Evolutionary conservation across 352 stramenopile species (phyloP), one percentile per base, ranked within the genome.

Genomic region (Phytophthora litchii): DNA sequence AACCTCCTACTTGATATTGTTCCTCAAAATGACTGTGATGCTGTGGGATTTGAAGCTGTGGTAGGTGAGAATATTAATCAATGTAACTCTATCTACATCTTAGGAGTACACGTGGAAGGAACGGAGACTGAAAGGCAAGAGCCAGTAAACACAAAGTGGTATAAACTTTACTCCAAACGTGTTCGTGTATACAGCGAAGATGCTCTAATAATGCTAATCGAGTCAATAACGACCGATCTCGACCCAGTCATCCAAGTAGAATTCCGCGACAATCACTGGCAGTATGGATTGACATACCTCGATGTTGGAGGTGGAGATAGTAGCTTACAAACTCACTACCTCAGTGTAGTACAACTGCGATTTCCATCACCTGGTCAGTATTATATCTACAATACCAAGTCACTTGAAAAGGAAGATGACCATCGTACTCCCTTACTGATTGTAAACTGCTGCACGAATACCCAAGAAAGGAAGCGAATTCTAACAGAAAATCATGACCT

Each of bases 331-430:
- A n/a, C n/a, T 44, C 27, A 45, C 36, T 51, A 16, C 29, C 41
- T 70, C 4, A 17, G 41, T 17, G 53, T 65, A 13, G 29, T 46
- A 4, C 27, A 49, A 29, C 36, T 70, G 14, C 52, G 49, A 29
- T 65, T 70, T 40, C 25, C 42, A 40, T 54, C 47, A n/a, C 54
- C 54, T 38, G 60, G 54, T 4, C 29, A 46, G 14, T 70, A 70
- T 17, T 55, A 43, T 19, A 47, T 70, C 43, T 65, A 56, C 41
- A 32, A 53, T 9, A 32, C 36, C 19, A 49, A 51, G 11, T 29
- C 23, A 10, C 25, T 13, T 31, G 40, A 48, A 35, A 21, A 52
- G 44, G 46, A 60, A 23, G 17, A 9, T 13, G 13, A 35, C 10
- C 19, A 40, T 37, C 38, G 41, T 11, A 34, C 13, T 12, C 54